Evolutionary conservation across 495 filamentous ascomycete species (phyloP).

Genomic region (Echria macrotheca): DNA sequence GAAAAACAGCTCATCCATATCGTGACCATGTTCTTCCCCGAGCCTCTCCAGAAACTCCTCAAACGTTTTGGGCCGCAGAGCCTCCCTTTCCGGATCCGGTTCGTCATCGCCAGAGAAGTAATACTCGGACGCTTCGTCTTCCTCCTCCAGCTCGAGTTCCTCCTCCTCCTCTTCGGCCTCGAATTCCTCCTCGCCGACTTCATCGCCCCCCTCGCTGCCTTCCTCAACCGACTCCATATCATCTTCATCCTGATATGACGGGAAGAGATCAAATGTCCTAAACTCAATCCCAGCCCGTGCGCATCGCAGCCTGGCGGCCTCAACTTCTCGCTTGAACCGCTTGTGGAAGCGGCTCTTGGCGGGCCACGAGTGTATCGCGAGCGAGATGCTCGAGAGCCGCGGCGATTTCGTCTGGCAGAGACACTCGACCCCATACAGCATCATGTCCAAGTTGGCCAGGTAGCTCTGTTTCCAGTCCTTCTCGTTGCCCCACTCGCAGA

Average conservation of each 20-base stretch:
- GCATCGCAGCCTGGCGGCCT: constrained; percentile 19
- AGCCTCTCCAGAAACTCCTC: constrained; percentile 25
- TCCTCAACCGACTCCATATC: constrained; percentile 18
- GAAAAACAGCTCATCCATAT: constrained; percentile 29
- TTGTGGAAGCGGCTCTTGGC: constrained; percentile 26
- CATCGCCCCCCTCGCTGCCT: constrained; percentile 15
- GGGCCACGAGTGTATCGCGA: constrained; percentile 34
- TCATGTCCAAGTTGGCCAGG: constrained; percentile 28
- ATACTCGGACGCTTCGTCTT: constrained; percentile 33
- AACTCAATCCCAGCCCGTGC: constrained; percentile 24
- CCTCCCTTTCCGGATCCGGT: constrained; percentile 28
- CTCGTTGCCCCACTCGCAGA: constrained; percentile 30
- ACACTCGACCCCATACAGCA: constrained; percentile 27
- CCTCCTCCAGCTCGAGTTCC: constrained; percentile 28
- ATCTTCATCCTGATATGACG: constrained; percentile 29
- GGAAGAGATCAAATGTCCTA: constrained; percentile 27
- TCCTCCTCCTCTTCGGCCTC: constrained; percentile 16
- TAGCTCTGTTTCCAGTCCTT: constrained; percentile 32
- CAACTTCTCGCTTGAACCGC: constrained; percentile 28
- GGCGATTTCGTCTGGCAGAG: constrained; percentile 19
- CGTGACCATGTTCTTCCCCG: constrained; percentile 30
- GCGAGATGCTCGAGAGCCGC: constrained; percentile 20
- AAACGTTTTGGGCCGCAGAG: constrained; percentile 26
- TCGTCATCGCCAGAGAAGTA: constrained; percentile 31
- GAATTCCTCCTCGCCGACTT: background rate